These are phyloP conservation scores for Thuidium tamariscinum DNA, from an alignment of 225 moss, liverwort and hornwort genomes.

Conservation along the genomic window DNA sequence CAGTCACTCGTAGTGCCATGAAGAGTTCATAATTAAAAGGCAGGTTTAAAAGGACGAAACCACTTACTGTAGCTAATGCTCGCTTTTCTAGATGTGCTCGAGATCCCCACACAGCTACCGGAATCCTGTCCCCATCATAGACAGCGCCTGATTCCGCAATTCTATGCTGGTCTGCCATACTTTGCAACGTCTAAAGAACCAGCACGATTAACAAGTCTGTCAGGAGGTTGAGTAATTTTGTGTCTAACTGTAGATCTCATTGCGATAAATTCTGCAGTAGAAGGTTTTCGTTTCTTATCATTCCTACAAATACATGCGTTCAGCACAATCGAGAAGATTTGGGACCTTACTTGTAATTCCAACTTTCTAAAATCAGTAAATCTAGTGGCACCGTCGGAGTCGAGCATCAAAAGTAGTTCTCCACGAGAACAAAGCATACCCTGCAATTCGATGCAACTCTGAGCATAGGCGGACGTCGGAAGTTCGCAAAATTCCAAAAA, in stretches of 20 bases:
- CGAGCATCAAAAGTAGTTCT: constrained; percentile 76
- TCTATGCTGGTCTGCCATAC: constrained; percentile 21
- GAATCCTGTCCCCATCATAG: constrained; percentile 32
- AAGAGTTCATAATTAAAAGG: background rate
- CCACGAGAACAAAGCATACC: constrained; percentile 90
- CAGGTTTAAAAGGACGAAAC: background rate
- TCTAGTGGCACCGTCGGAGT: constrained; percentile 87
- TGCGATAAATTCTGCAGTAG: background rate
- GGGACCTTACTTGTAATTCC: constrained; percentile 44
- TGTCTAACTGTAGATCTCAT: background rate
- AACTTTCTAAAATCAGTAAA: constrained; percentile 69
- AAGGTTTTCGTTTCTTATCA: background rate
- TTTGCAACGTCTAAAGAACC: constrained; percentile 29
- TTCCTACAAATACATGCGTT: background rate
- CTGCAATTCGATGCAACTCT: constrained; percentile 17
- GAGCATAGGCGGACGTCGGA: background rate
- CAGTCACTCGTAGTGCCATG: background rate
- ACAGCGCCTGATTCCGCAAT: constrained; percentile 8
- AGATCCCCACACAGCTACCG: constrained; percentile 71
- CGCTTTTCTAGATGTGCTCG: constrained; percentile 72
- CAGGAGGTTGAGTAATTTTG: background rate
- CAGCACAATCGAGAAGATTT: background rate
- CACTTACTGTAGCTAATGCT: constrained; percentile 60
- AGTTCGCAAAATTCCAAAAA: background rate
- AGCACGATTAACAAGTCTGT: background rate